Percentiles rank a stretch among this genome's conserved stretches.
Evolutionary conservation across 176 grass and related monocot genomes (phyloP).

Genomic region (Zizania latifolia): DNA sequence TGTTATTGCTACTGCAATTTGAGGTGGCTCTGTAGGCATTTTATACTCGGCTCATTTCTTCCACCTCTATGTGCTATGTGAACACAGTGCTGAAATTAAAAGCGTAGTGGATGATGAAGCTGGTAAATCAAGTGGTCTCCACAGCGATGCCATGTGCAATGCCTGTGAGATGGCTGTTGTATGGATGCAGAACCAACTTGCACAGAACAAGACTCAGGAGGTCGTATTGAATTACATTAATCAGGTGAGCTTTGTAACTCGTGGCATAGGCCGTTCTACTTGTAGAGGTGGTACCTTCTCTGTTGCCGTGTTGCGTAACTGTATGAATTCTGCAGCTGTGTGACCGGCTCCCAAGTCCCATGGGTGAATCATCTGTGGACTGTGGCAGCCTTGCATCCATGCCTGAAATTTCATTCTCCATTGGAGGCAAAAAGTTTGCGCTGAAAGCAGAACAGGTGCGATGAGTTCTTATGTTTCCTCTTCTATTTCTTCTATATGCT

Average conservation of each 20-base stretch:
- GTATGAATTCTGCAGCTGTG: slow-evolving; percentile 55
- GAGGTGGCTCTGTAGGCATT: neutral
- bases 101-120: slow-evolving; percentile 55
- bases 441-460: slow-evolving; percentile 66
- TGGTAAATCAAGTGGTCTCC: slow-evolving; percentile 34
- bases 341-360: slow-evolving; percentile 75
- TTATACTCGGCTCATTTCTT: neutral
- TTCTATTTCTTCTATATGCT: neutral
- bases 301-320: neutral
- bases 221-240: slow-evolving; percentile 66
- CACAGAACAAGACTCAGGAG: slow-evolving; percentile 72
- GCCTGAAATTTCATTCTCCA: slow-evolving; percentile 62
- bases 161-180: slow-evolving; percentile 97
- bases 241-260: slow-evolving; percentile 29
- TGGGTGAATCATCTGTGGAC: slow-evolving; percentile 91
- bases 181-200: slow-evolving; percentile 96
- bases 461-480: neutral
- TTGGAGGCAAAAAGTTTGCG: slow-evolving; percentile 56
- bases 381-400: slow-evolving; percentile 57
- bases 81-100: slow-evolving; percentile 64
- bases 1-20: neutral
- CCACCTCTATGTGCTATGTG: too few relatives aligned
- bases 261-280: neutral
- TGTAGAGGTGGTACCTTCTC: neutral
- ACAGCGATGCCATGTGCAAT: slow-evolving; percentile 61